Conservation (phyloP, 805 yeast species). For the Metschnikowia cerradonensis region DNA sequence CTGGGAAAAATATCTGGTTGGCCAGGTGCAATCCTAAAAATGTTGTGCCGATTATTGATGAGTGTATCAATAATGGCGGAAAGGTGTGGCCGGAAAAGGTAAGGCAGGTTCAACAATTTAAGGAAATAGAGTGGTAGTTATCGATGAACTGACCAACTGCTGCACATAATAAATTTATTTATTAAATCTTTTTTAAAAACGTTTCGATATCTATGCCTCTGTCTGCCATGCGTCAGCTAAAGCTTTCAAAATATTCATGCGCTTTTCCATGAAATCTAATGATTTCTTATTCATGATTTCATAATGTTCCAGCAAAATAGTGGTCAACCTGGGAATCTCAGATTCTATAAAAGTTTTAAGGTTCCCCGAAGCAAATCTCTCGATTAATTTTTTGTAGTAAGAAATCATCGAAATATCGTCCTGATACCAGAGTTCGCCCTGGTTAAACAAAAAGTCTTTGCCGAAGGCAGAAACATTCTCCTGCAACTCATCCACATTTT, state of each 20-base stretch:
- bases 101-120: constrained; percentile 54
- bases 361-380: constrained; percentile 44
- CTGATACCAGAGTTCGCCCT: constrained; percentile 11
- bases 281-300: constrained; percentile 37
- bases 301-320: constrained; percentile 33
- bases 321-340: constrained; percentile 35
- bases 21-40: constrained; percentile 81
- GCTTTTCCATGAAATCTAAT: constrained; percentile 47
- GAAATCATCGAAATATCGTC: constrained; percentile 26
- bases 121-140: constrained; percentile 49
- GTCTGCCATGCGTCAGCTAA: constrained; percentile 3
- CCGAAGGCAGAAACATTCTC: constrained; percentile 12
- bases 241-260: constrained; percentile 46
- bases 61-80: constrained; percentile 65
- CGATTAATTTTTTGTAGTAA: constrained; percentile 48
- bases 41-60: constrained; percentile 68
- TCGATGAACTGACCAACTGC: background rate
- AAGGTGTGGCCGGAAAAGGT: constrained; percentile 69
- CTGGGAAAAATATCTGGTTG: constrained; percentile 81
- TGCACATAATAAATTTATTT: background rate
- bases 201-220: background rate
- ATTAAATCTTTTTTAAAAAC: background rate
- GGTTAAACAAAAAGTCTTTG: constrained; percentile 10
- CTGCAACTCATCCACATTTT: constrained; percentile 9
- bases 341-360: constrained; percentile 30